Base-by-base conservation (phyloP, 2,329 filamentous ascomycete species). In the Nemania sp. region DNA sequence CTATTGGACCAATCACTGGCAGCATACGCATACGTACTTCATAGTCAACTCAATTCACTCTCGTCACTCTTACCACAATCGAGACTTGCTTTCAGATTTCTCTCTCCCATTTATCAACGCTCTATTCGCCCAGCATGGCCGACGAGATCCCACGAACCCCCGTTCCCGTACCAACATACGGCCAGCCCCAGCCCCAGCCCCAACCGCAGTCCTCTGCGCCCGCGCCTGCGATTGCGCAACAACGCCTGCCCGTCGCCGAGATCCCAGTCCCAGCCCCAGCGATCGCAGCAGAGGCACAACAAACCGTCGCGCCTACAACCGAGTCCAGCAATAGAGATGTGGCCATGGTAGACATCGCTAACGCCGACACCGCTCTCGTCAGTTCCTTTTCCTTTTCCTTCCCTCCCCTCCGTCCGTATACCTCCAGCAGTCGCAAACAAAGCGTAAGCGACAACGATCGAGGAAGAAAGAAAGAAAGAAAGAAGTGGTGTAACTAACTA, bases 321-420 rank as follows among this genome's bases (percentile, higher is more conserved):
- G 63, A 62, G 40, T 14, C 40, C 1, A 30, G 33, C 45, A 51
- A n/a, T 24, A 66, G 63, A 56, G 77, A 79, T 55, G 59, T 76
- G 30, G 58, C 72, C 2, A 79, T 79, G 77, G 66, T 70, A 8
- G 77, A 79, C 61, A 73, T 67, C 28, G 68, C 70, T 36, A 56
- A 40, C 43, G 58, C 62, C 22, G 76, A 78, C 22, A 73, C 74
- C 46, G 68, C 71, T 58, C 68, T 70, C 24, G 75, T 78, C 70
- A 44, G 56, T 42, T 20, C 19, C n/a, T n/a, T n/a, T n/a, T n/a
- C n/a, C n/a, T n/a, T n/a, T n/a, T n/a, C n/a, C n/a, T n/a, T n/a
- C n/a, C n/a, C n/a, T n/a, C n/a, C n/a, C n/a, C n/a, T n/a, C n/a
- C n/a, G n/a, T n/a, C n/a, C n/a, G n/a, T n/a, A n/a, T n/a, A n/a